Conservation (phyloP, 2,329 filamentous ascomycete species). For the Paecilomyces formosus region DNA sequence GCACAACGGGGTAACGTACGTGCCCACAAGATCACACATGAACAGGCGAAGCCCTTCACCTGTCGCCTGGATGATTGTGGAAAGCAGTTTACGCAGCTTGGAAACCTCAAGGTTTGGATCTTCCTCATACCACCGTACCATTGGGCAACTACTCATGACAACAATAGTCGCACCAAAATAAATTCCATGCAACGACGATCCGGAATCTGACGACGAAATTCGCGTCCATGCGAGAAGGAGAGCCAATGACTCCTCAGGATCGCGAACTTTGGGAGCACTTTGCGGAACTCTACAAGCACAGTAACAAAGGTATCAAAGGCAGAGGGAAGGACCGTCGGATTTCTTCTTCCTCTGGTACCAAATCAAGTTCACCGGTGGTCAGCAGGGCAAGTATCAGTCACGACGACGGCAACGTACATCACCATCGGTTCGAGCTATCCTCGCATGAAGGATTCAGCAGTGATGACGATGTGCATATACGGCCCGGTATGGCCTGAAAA, state of each 20-base stretch:
- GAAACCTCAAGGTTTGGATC: slow-evolving; percentile 72
- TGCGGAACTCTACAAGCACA: slow-evolving; percentile 84
- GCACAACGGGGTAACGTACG: slow-evolving; percentile 80
- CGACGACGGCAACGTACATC: slow-evolving; percentile 18
- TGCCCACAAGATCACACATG: slow-evolving; percentile 75
- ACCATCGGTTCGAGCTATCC: slow-evolving; percentile 20
- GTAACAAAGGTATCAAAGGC: slow-evolving; percentile 97
- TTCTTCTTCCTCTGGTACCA: slow-evolving; percentile 19
- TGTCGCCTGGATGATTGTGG: slow-evolving; percentile 78
- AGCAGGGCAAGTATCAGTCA: not conserved
- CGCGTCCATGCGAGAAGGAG: slow-evolving; percentile 53
- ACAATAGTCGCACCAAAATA: slow-evolving; percentile 77
- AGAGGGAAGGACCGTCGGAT: slow-evolving; percentile 69
- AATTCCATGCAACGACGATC: slow-evolving; percentile 75
- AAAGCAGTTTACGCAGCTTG: slow-evolving; percentile 82
- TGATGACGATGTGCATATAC: slow-evolving; percentile 16
- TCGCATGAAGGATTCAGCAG: slow-evolving; percentile 25
- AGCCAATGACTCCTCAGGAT: slow-evolving; percentile 60
- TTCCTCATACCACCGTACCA: slow-evolving; percentile 1
- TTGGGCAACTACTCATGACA: slow-evolving; percentile 3
- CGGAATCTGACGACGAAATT: slow-evolving; percentile 64
- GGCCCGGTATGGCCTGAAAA: not conserved
- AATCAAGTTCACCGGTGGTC: slow-evolving; percentile 10
- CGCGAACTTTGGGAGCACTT: slow-evolving; percentile 80
- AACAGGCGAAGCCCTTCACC: slow-evolving; percentile 66